Conservation (phyloP, 345 rosid genomes). For the Rhizophora mangle region DNA sequence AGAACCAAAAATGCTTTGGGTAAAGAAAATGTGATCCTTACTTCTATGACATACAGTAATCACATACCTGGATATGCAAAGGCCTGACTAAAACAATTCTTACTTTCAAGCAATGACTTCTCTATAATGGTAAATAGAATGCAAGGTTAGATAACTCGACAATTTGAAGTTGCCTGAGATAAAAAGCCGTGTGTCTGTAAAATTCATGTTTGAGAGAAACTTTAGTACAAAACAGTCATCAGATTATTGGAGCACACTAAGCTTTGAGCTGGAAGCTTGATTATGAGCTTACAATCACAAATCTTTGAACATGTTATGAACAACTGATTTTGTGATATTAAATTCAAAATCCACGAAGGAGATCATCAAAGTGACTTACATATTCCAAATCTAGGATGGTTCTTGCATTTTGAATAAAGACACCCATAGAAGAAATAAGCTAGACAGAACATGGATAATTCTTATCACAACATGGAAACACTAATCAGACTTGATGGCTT, state of each 20-base stretch:
- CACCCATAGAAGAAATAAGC: background rate
- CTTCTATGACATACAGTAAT: background rate
- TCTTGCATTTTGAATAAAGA: too few species aligned
- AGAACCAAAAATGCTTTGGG: background rate
- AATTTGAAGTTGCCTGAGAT: background rate
- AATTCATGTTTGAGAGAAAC: background rate
- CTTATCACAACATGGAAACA: constrained; percentile 19
- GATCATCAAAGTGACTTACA: background rate
- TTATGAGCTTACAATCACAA: background rate
- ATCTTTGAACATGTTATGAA: background rate
- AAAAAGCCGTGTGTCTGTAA: too few species aligned
- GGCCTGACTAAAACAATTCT: constrained; percentile 34
- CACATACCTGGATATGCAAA: constrained; percentile 41
- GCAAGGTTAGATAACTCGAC: background rate
- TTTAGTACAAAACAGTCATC: background rate
- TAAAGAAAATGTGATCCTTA: background rate
- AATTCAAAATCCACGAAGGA: background rate
- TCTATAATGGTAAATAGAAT: constrained; percentile 23
- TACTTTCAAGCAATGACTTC: constrained; percentile 26
- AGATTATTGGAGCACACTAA: background rate
- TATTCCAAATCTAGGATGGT: background rate
- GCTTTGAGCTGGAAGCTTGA: constrained; percentile 1
- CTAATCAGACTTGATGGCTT: constrained; percentile 26
- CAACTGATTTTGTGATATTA: background rate
- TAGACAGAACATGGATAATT: constrained; percentile 1